Evolutionary conservation across 371 early-diverging fungal genomes (phyloP).

Genomic region (Apophysomyces variabilis): DNA sequence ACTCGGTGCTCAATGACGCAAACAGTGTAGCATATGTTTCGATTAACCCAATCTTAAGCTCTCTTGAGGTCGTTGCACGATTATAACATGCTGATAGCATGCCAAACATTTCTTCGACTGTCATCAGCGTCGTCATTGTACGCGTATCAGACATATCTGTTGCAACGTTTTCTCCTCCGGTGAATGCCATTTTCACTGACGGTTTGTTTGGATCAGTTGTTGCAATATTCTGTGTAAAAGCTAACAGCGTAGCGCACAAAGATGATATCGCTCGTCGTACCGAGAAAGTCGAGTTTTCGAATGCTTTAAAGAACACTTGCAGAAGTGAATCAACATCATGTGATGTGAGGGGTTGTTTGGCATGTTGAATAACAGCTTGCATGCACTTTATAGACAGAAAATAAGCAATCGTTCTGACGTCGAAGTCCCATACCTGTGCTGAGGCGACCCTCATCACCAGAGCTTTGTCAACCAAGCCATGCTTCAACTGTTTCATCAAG

Average conservation of each 20-base stretch:
- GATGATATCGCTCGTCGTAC: slow-evolving; percentile 71
- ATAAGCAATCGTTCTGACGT: neutral
- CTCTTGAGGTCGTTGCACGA: slow-evolving; percentile 63
- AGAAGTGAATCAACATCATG: slow-evolving; percentile 71
- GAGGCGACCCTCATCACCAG: slow-evolving; percentile 72
- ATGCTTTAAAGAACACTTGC: slow-evolving; percentile 61
- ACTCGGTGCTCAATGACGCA: slow-evolving; percentile 68
- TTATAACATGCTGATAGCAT: slow-evolving; percentile 69
- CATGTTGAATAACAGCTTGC: slow-evolving; percentile 53
- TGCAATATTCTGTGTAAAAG: slow-evolving; percentile 55
- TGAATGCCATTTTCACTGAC: slow-evolving; percentile 46
- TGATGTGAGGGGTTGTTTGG: slow-evolving; percentile 53
- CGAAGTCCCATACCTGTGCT: slow-evolving; percentile 64
- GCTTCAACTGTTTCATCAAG: slow-evolving; percentile 67
- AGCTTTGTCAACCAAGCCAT: slow-evolving; percentile 76
- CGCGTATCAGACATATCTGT: slow-evolving; percentile 32
- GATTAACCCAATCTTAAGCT: slow-evolving; percentile 78
- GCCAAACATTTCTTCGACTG: slow-evolving; percentile 71
- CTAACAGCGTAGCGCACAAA: slow-evolving; percentile 64
- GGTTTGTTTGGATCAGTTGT: slow-evolving; percentile 45
- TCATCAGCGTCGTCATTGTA: slow-evolving; percentile 47
- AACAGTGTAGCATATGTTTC: slow-evolving; percentile 83
- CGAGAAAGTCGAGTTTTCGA: slow-evolving; percentile 70
- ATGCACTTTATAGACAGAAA: slow-evolving; percentile 44
- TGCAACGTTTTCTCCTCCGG: slow-evolving; percentile 39